Evolutionary conservation across 176 grass and related monocot species (phyloP).

Genomic region (Bonia amplexicaulis): DNA sequence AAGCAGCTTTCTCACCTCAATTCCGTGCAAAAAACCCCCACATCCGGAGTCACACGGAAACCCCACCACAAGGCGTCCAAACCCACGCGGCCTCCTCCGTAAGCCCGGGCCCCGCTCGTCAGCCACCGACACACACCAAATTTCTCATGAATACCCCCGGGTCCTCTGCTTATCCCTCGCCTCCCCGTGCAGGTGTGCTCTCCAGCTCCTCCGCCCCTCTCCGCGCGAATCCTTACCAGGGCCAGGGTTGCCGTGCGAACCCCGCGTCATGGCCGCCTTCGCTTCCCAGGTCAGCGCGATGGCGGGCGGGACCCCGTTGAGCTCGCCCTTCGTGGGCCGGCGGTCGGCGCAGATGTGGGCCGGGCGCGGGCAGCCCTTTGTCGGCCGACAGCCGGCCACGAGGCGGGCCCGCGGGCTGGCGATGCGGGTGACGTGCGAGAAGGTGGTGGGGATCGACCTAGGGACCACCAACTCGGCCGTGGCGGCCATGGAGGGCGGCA

Average conservation of each 20-base stretch:
- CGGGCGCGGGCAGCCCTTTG: slow-evolving; percentile 26
- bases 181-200: not conserved
- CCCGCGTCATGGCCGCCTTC: slow-evolving; percentile 42
- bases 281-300: slow-evolving; percentile 49
- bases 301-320: slow-evolving; percentile 29
- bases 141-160: not conserved
- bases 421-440: slow-evolving; percentile 81
- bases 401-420: slow-evolving; percentile 30
- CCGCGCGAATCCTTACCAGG: not conserved
- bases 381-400: slow-evolving; percentile 18
- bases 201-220: not conserved
- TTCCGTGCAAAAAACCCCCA: not conserved
- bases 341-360: slow-evolving; percentile 11
- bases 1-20: not conserved
- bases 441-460: slow-evolving; percentile 96
- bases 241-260: slow-evolving; percentile 16
- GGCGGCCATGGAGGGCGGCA: slow-evolving; percentile 97
- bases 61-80: not conserved
- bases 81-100: not conserved
- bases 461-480: slow-evolving; percentile 97
- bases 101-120: not conserved
- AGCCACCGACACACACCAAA: not conserved
- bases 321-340: slow-evolving; percentile 55
- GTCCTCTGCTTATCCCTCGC: not conserved
- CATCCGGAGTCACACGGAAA: not conserved